Evolutionary conservation across 2,329 filamentous ascomycete species (phyloP), one percentile per base, ranked within the genome.

Genomic region (Teratosphaeria epicoccoides): DNA sequence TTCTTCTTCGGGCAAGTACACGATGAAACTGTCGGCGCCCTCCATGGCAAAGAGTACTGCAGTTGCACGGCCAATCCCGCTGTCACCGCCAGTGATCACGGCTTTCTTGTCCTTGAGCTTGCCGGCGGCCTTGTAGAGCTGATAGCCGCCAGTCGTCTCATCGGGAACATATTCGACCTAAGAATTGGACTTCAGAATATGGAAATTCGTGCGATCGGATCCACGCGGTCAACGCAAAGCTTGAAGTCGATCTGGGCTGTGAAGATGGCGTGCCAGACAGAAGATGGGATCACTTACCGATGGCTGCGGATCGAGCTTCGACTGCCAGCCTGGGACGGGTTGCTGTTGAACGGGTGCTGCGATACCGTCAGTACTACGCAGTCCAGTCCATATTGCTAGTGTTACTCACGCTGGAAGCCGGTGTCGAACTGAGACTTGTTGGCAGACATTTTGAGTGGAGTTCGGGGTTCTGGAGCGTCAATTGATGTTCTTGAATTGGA

Each of bases 31-130:
- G 56, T 86, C 81, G 12, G 85, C 86, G 5, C 87, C 88, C 68
- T 93, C 88, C 76, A 88, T 84, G 37, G 87, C 87, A 61, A 84
- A 93, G 0, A 93, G 74, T 14, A 91, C 76, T 1, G 87, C 85
- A 1, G 83, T 80, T 1, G 87, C 82, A 33, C 85, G 81, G 6
- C 87, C 86, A 57, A 93, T 91, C 1, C 87, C 87, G 6, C 80
- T 84, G 68, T 91, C 87, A 3, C 87, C 87, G 14, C 87, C 87
- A 0, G 87, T 91, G 61, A 93, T 91, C 52, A 93, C 69, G 6
- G 87, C 86, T 53, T 81, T 85, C 69, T 84, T 87, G 55, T 82
- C 86, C 61, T 80, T 70, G 6, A 93, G 79, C 71, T 93, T 94
- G 47, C 81, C 82, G 1, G 87, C 84, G 3, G 85, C 79, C 64